Conservation (phyloP, 192 early-diverging fungal genomes). For the Piromyces finnis region DNA sequence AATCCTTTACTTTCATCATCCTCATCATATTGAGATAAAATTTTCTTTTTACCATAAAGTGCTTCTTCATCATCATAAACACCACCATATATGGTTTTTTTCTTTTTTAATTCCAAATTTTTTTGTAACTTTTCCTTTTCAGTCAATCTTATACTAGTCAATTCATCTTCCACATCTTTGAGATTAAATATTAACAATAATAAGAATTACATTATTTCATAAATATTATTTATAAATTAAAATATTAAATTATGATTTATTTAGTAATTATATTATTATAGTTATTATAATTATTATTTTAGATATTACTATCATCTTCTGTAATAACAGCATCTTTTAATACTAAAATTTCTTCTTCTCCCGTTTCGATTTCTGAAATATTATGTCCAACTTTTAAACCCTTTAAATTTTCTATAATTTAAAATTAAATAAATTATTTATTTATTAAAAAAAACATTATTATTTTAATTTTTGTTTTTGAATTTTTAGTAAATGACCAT, state of each 20-base stretch:
- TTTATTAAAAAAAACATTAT: no score
- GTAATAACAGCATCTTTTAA: conserved; percentile 67
- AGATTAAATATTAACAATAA: neutral
- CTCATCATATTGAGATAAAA: conserved; percentile 64
- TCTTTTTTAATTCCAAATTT: conserved; percentile 57
- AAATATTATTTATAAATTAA: no score
- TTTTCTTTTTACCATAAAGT: conserved; percentile 20
- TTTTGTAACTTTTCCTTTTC: conserved; percentile 48
- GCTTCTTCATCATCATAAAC: conserved; percentile 58
- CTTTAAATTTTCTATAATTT: conserved; percentile 31
- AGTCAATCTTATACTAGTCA: conserved; percentile 46
- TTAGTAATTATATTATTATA: no score
- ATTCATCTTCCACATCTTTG: conserved; percentile 46
- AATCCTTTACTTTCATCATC: conserved; percentile 29
- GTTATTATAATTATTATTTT: neutral
- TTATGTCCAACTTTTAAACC: conserved; percentile 62
- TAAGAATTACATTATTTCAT: no score
- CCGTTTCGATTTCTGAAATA: conserved; percentile 42
- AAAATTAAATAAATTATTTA: no score
- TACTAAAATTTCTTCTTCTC: conserved; percentile 63
- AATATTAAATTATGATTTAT: no score
- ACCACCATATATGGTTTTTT: conserved; percentile 38
- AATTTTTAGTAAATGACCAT: no score
- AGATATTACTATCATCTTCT: conserved; percentile 12
- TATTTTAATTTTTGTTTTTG: no score